Base-by-base conservation (phyloP, 148 eudicot genomes). In the Oxyria digyna region DNA sequence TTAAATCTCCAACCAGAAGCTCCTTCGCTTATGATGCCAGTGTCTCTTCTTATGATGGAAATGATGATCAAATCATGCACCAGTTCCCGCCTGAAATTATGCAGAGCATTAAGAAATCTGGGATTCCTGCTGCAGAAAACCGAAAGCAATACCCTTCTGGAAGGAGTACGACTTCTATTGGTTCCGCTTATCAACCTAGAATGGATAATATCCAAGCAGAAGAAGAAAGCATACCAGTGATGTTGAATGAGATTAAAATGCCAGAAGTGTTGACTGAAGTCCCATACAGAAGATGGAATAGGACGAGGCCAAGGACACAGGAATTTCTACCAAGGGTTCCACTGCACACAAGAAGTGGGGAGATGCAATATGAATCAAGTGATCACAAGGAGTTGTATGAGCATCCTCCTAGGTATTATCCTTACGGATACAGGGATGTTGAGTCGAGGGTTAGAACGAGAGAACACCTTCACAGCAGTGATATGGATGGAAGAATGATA, bases 41-140 rank as follows among this genome's bases (percentile, higher is more conserved):
- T 72, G 83, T 79, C 66, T 93, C 96, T 76, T 93, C 95, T 26
- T 83, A 52, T 71, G 92, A 90, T 50, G 96, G 79, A 80, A 78
- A 65, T 70, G 88, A 93, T 54, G 79, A 85, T 72, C 84, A 74
- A 75, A 18, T 69, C 35, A 54, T 71, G 31, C 72, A 59, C 41
- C 24, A 50, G 21, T 4, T 20, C 27, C 57, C 26, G 24, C 20
- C 55, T 49, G 55, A 6, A 18, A 49, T 26, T 18, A 49, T 21
- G 27, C 49, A 45, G 17, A 20, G 49, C 18, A 45, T 14, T 14
- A 50, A 21, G 24, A 50, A 29, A 59, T 4, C 38, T 29, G 21
- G 31, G 38, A 29, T 1, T 35, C 68, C 41, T 45, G 77, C 62
- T 72, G 76, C 72, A 62, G 72, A 74, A 37, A 71, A 71, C 57